Base-by-base conservation (phyloP, 2,329 filamentous ascomycete genomes). In the Aspergillus fructus region DNA sequence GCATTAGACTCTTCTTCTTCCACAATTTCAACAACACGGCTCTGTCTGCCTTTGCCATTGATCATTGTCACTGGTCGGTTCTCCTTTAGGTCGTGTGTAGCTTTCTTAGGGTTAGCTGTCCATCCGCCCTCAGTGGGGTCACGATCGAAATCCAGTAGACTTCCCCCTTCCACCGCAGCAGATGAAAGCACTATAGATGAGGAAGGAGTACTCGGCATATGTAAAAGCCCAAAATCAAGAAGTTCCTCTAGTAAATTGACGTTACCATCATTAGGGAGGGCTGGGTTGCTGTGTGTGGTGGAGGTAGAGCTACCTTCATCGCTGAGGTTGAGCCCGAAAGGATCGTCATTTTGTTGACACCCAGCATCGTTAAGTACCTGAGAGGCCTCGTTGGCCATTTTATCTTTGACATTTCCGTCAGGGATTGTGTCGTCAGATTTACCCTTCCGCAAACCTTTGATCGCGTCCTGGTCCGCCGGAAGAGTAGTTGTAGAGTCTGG, bases 201-300 rank as follows among this genome's bases (percentile, higher is more conserved):
- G 7, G 56, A 45, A 3, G 48, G 30, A 4, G 33, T 23, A 17
- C 46, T 49, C 4, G 47, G 51, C 3, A 34, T 23, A 7, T 59
- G 45, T 1, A 56, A 49, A 11, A 63, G 55, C 3, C 63, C 66
- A 40, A 66, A 67, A 39, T 63, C 64, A 40, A 66, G 58, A 5
- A 68, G 58, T 17, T 64, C 40, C 12, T 68, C 64, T 17, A 66
- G 49, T 13, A 58, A 63, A 5, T 57, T 46, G n/a, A 61, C 37
- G 19, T 43, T 21, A 12, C 33, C 27, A 5, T 37, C 41, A 21
- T 19, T 43, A 19, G 13, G 9, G 4, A 39, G 49, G 12, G 39
- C 3, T n/a, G 19, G 19, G 15, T 47, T 46, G 30, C 33, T 27
- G 9, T 24, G 7, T 17, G 21, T 19, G 4, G 27, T 5, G 17